A percentile compares a stretch with the other conserved stretches of the same genome.
Evolutionary conservation across 73 alveolate genomes (phyloP).

Genomic region (Symbiodinium natans): DNA sequence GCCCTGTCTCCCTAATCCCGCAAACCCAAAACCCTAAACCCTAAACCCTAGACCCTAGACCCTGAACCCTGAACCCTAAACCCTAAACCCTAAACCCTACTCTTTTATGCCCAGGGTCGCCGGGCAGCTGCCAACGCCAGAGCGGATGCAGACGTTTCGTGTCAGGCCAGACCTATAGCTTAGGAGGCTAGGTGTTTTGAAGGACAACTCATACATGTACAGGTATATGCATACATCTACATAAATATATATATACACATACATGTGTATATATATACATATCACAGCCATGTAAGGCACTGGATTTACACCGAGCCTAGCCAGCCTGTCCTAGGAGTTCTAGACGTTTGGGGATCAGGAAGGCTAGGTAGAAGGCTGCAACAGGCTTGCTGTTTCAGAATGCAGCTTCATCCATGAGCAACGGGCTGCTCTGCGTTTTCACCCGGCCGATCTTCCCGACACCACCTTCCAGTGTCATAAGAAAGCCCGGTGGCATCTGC

Average conservation of each 20-base stretch:
- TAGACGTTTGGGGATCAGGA: too few species aligned
- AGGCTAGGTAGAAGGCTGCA: too few species aligned
- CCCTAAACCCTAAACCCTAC: neutral
- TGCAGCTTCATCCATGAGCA: too few species aligned
- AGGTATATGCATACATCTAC: neutral
- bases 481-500: too few species aligned
- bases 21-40: neutral
- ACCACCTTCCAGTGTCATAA: too few species aligned
- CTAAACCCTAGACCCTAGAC: neutral
- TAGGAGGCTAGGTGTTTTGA: neutral
- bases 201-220: neutral
- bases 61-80: neutral
- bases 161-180: neutral
- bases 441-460: too few species aligned
- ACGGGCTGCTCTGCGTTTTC: too few species aligned
- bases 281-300: too few species aligned
- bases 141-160: neutral
- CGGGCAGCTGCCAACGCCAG: neutral
- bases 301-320: too few species aligned
- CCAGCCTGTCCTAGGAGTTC: too few species aligned
- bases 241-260: neutral
- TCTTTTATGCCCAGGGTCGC: neutral
- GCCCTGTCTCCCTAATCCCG: too few species aligned
- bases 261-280: neutral
- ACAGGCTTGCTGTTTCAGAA: too few species aligned